Evolutionary conservation across 2,329 filamentous ascomycete species (phyloP).

Genomic region (Colletotrichum endophyticum): DNA sequence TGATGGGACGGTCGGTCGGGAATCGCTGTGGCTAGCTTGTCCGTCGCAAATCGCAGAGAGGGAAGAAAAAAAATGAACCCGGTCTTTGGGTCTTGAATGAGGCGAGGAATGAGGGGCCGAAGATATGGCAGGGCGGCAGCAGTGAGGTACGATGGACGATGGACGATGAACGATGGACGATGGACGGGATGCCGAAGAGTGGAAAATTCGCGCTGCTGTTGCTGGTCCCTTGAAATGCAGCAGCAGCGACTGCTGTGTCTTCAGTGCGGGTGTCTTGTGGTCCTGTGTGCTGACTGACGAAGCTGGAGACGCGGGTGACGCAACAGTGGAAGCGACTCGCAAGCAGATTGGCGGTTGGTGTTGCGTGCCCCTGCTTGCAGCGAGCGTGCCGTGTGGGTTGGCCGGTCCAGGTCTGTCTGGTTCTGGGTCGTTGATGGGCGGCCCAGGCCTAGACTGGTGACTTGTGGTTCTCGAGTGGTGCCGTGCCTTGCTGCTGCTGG

Average conservation of each 20-base stretch:
- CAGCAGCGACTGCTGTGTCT: background rate
- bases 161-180: background rate
- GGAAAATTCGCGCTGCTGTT: background rate
- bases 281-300: background rate
- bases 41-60: background rate
- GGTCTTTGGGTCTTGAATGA: background rate
- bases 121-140: background rate
- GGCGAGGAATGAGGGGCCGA: background rate
- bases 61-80: background rate
- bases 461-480: background rate
- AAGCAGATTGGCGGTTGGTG: slow-evolving; percentile 1
- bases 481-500: slow-evolving; percentile 1
- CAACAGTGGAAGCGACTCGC: slow-evolving; percentile 2
- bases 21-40: background rate
- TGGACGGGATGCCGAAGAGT: background rate
- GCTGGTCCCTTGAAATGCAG: background rate
- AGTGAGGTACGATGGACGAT: background rate
- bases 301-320: slow-evolving; percentile 16
- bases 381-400: background rate
- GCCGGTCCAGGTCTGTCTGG: background rate
- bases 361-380: slow-evolving; percentile 8
- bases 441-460: background rate
- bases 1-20: background rate
- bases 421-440: slow-evolving; percentile 2
- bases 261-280: background rate